Base-by-base conservation (phyloP, 371 early-diverging fungal genomes). In the Mucor racemosus region DNA sequence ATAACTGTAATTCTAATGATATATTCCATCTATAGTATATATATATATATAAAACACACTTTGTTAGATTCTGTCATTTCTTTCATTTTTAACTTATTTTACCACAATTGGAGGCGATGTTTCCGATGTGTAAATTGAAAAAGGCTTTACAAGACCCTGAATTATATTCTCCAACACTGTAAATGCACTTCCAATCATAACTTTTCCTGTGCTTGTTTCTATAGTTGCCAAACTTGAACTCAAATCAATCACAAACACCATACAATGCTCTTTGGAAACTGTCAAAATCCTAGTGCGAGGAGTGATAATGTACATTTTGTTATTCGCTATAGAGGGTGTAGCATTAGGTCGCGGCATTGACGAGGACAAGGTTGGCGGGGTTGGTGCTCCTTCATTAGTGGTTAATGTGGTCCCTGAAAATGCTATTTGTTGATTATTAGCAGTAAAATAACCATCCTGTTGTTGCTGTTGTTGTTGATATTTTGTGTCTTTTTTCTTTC, bases 221-320 rank as follows among this genome's bases (percentile, higher is more conserved):
- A 92, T 88, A 1, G 90, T 88, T 15, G 90, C 84, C 65, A 94
- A 81, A 65, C 91, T 90, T 2, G 92, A 87, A 15, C 86, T 87
- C 17, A 90, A 77, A 68, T 94, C 94, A 36, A 94, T 78, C n/a
- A 92, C 75, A 68, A 91, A 88, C 0, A 91, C 90, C n/a, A 91
- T 64, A 0, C 90, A 77, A 62, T 92, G 88, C 66, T 88, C 84
- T 60, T 81, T 78, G 53, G 84, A 76, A 60, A 91, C 66, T 10
- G 85, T 81, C 67, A 85, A 78, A 6, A 93, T 80, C 5, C 83
- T 82, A 1, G 94, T 90, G 33, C 85, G 77, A 0, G 92, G 90
- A 33, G 88, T 90, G 34, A 93, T 74, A 40, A 78, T 72, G 62
- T 80, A 85, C n/a, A 68, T 56, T 67, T 66, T 53, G 31, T 13